Evolutionary conservation across 2,329 filamentous ascomycete genomes (phyloP), one percentile per base, ranked within the genome.

Genomic region (Alternaria metachromatica): DNA sequence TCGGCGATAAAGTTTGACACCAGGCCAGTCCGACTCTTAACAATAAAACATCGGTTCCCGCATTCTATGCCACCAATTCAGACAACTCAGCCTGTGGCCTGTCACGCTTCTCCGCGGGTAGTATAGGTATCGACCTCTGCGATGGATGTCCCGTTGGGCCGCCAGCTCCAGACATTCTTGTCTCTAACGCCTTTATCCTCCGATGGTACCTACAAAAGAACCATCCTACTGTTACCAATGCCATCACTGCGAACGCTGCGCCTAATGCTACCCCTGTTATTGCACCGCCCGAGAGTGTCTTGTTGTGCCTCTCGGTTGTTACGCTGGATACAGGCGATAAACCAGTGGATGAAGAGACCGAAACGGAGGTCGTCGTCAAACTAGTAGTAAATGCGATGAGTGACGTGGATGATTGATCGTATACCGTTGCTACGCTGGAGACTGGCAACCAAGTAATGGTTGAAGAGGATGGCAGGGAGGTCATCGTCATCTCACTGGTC

Each of bases 311-410:
- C 37, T 18, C 37, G 1, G 37, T 3, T 41, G 3, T 41, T 18
- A 10, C 37, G 8, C 9, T 18, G 37, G 37, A 18, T 0, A 41
- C n/a, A 0, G 37, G 37, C n/a, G 37, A 41, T n/a, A 0, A 41
- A 10, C 0, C 18, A 18, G n/a, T 41, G 0, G 37, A 3, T 6
- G 37, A 41, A 41, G 37, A 41, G 8, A 1, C 0, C 1, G n/a
- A 18, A 8, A 11, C 18, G 15, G 2, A 41, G 9, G 3, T 18
- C 37, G 9, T 41, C 15, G 2, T 6, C 33, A 10, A 0, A 18
- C 37, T 41, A 18, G 4, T 41, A 41, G n/a, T 18, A 18, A 8
- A 18, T 41, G n/a, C 2, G 37, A 3, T 18, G 15, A 41, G 37
- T 2, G 8, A 41, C 18, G 5, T 41, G 1, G n/a, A 41, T 0